A percentile compares a stretch with the other conserved stretches of the same genome.
These are phyloP conservation scores for Pseudopyricularia javanii DNA, from an alignment of 2,329 filamentous ascomycete genomes.

Conservation along the genomic window DNA sequence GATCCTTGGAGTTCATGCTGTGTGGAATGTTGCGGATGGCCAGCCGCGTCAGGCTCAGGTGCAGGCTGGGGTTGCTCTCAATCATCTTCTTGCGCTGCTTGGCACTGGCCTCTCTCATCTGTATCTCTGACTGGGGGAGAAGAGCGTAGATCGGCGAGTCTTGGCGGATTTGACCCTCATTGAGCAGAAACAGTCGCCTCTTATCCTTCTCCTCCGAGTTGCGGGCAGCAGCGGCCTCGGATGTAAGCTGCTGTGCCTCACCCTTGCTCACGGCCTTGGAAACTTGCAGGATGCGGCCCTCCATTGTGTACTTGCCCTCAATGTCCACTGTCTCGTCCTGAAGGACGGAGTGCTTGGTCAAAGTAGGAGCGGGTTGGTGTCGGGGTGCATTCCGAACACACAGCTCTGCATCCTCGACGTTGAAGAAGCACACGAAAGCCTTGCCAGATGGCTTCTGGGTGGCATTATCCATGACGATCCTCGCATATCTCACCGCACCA, in stretches of 20 bases:
- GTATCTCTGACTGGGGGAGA: conserved; percentile 67
- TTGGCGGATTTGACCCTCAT: conserved; percentile 71
- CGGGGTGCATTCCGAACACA: conserved; percentile 70
- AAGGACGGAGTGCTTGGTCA: conserved; percentile 66
- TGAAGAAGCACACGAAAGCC: conserved; percentile 88
- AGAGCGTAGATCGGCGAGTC: conserved; percentile 66
- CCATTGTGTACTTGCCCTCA: conserved; percentile 76
- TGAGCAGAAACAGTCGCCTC: conserved; percentile 74
- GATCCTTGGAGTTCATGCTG: conserved; percentile 68
- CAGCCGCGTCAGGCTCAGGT: conserved; percentile 79
- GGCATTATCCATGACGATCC: conserved; percentile 76
- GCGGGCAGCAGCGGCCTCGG: conserved; percentile 54
- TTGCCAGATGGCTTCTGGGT: conserved; percentile 85
- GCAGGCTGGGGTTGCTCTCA: conserved; percentile 78
- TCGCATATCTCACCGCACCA: conserved; percentile 77
- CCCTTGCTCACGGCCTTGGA: conserved; percentile 74
- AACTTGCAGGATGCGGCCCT: conserved; percentile 77
- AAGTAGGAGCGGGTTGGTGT: conserved; percentile 28
- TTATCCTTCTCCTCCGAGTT: conserved; percentile 69
- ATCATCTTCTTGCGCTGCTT: conserved; percentile 84
- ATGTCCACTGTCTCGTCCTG: conserved; percentile 77
- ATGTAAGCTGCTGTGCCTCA: conserved; percentile 65
- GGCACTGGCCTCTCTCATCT: conserved; percentile 76
- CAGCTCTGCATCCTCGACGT: conserved; percentile 57
- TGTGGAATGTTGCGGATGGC: conserved; percentile 86